Percentiles rank a stretch among this genome's conserved stretches.
These are phyloP conservation scores for Schwanniomyces vanrijiae DNA, from an alignment of 805 yeast genomes.

Conservation along the genomic window DNA sequence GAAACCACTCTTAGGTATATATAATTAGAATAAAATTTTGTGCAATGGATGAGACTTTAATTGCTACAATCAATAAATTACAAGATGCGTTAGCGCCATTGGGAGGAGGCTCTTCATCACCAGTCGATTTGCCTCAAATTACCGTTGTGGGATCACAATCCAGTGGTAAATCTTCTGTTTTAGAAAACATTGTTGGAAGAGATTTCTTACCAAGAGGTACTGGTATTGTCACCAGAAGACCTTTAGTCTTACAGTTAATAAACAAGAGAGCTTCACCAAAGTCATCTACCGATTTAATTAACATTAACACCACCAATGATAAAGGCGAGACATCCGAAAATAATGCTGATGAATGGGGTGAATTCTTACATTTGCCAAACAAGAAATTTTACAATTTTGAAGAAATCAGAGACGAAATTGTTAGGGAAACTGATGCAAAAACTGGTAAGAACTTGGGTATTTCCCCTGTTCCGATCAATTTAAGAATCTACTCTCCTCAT, in stretches of 20 bases:
- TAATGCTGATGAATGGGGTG: constrained; percentile 93
- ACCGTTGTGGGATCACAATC: constrained; percentile 96
- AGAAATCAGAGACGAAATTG: constrained; percentile 87
- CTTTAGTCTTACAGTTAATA: constrained; percentile 77
- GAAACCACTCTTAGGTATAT: not conserved
- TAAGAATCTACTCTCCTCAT: constrained; percentile 90
- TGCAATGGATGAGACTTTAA: constrained; percentile 72
- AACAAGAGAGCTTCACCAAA: constrained; percentile 51
- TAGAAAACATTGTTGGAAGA: constrained; percentile 88
- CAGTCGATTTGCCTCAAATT: constrained; percentile 89
- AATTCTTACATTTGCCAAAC: constrained; percentile 88
- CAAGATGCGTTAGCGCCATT: constrained; percentile 97
- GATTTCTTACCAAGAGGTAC: constrained; percentile 92
- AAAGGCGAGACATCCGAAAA: constrained; percentile 60
- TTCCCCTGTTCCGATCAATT: constrained; percentile 87
- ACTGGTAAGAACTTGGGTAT: constrained; percentile 85
- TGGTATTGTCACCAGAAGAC: constrained; percentile 90
- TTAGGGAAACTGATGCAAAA: constrained; percentile 83
- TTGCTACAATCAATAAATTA: constrained; percentile 82
- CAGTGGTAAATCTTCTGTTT: constrained; percentile 83
- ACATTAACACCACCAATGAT: constrained; percentile 41
- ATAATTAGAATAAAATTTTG: not conserved
- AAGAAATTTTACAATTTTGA: constrained; percentile 84
- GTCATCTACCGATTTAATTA: constrained; percentile 36
- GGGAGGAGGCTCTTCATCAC: constrained; percentile 87